These are phyloP conservation scores for Lasiosphaeriaceae sp. DNA, from an alignment of 495 filamentous ascomycete genomes.

Conservation along the genomic window DNA sequence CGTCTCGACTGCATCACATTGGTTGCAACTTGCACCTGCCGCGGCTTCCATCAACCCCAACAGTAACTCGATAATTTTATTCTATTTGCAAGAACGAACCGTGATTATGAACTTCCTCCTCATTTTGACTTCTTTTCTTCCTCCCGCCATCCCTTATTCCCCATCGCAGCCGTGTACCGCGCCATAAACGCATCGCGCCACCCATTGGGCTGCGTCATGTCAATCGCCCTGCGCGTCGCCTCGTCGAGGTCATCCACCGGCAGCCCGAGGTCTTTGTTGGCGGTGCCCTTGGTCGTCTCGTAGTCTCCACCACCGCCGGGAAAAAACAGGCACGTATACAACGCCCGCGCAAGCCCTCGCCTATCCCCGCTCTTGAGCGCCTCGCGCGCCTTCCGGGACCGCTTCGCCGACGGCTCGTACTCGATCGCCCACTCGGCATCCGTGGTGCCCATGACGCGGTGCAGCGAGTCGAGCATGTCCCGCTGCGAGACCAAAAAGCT, in stretches of 20 bases:
- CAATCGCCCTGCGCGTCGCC: conserved; percentile 30
- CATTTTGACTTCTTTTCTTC: no score
- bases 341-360: conserved; percentile 42
- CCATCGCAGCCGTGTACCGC: background rate
- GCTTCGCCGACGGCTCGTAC: conserved; percentile 37
- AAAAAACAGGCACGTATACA: conserved; percentile 53
- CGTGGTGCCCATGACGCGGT: conserved; percentile 50
- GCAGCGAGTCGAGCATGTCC: conserved; percentile 44
- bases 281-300: conserved; percentile 33
- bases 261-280: conserved; percentile 51
- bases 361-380: conserved; percentile 32
- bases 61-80: no score
- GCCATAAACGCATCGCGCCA: background rate
- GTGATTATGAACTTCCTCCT: no score
- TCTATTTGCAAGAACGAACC: no score
- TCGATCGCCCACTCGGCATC: conserved; percentile 55
- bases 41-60: no score
- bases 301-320: conserved; percentile 24
- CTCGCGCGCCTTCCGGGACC: conserved; percentile 36
- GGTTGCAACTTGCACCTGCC: no score
- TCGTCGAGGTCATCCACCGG: conserved; percentile 57
- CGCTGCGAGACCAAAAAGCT: conserved; percentile 44
- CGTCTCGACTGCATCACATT: no score
- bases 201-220: background rate
- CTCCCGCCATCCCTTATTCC: no score